Percentiles rank a stretch among this genome's conserved stretches.
These are phyloP conservation scores for Trichoderma hamatum DNA, from an alignment of 2,329 filamentous ascomycete species.

Conservation along the genomic window DNA sequence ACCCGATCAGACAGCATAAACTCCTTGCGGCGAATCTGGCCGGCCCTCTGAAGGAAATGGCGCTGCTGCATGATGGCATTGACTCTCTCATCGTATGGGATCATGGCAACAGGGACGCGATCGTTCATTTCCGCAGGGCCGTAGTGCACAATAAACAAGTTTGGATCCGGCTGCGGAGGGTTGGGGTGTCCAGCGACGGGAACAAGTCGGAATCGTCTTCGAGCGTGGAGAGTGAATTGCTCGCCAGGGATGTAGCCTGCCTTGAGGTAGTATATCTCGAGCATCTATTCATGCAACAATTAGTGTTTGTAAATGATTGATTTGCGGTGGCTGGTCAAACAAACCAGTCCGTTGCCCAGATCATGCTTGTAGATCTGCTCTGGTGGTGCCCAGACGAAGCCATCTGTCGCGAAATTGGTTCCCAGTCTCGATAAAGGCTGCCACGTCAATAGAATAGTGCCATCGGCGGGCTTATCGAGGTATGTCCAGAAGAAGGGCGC, in stretches of 20 bases:
- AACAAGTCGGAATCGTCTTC: constrained; percentile 83
- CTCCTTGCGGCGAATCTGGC: constrained; percentile 84
- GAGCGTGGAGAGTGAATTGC: constrained; percentile 72
- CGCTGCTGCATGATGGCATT: constrained; percentile 64
- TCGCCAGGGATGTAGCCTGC: constrained; percentile 80
- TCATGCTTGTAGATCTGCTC: constrained; percentile 80
- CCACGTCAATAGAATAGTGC: constrained; percentile 84
- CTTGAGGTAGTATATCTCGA: constrained; percentile 87
- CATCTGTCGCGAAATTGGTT: constrained; percentile 83
- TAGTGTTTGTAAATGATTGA: constrained; percentile 26
- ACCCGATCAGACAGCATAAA: constrained; percentile 90
- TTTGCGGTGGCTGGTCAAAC: constrained; percentile 33
- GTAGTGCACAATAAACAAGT: constrained; percentile 91
- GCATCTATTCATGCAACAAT: constrained; percentile 56
- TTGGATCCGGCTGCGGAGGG: constrained; percentile 72
- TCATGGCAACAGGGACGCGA: constrained; percentile 68
- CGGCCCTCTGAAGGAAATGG: constrained; percentile 70
- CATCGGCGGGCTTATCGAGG: constrained; percentile 79
- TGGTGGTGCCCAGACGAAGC: constrained; percentile 84
- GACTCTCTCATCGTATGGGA: constrained; percentile 65
- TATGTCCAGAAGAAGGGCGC: constrained; percentile 94
- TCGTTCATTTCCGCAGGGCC: constrained; percentile 74
- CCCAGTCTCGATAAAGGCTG: constrained; percentile 74
- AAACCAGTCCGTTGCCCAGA: constrained; percentile 61
- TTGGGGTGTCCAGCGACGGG: constrained; percentile 71